These are phyloP conservation scores for Saururus chinensis DNA, from an alignment of 164 flowering plant genomes.

Conservation along the genomic window DNA sequence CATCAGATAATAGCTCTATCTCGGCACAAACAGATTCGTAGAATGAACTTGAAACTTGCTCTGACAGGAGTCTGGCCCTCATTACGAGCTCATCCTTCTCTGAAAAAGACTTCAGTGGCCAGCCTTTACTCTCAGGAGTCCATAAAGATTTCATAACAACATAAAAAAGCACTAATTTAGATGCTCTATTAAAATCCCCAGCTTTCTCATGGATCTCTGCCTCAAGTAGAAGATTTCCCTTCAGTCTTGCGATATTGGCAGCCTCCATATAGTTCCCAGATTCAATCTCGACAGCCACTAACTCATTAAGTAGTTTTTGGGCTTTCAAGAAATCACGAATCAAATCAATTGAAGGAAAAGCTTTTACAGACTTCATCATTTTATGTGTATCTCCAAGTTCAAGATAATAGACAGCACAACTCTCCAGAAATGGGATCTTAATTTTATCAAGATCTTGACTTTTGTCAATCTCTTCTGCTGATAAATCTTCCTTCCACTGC, in stretches of 20 bases:
- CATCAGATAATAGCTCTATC: conserved; percentile 22
- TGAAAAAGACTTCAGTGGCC: conserved; percentile 43
- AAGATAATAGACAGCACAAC: conserved; percentile 35
- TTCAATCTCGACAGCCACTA: conserved; percentile 39
- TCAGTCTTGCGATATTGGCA: conserved; percentile 32
- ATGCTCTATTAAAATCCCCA: conserved; percentile 31
- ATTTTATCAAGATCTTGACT: conserved; percentile 17
- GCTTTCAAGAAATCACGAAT: conserved; percentile 26
- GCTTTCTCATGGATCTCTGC: conserved; percentile 54
- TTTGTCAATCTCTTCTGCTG: conserved; percentile 2
- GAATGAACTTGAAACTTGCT: conserved; percentile 14
- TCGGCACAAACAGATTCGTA: conserved; percentile 25
- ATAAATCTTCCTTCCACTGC: conserved; percentile 28
- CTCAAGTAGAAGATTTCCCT: conserved; percentile 34
- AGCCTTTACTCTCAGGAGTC: conserved; percentile 36
- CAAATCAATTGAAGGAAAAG: conserved; percentile 23
- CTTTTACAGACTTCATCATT: conserved; percentile 42
- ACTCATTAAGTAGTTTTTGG: conserved; percentile 35
- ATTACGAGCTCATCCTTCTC: conserved; percentile 29
- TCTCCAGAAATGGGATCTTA: conserved; percentile 35
- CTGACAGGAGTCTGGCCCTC: conserved; percentile 31
- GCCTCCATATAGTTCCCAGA: conserved; percentile 45
- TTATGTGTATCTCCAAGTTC: conserved; percentile 17
- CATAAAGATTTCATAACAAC: conserved; percentile 39
- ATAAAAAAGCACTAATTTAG: conserved; percentile 25